phyloP scores from a whole-genome alignment of 2,329 filamentous ascomycete genomes.

The Colletotrichum tabaci region DNA sequence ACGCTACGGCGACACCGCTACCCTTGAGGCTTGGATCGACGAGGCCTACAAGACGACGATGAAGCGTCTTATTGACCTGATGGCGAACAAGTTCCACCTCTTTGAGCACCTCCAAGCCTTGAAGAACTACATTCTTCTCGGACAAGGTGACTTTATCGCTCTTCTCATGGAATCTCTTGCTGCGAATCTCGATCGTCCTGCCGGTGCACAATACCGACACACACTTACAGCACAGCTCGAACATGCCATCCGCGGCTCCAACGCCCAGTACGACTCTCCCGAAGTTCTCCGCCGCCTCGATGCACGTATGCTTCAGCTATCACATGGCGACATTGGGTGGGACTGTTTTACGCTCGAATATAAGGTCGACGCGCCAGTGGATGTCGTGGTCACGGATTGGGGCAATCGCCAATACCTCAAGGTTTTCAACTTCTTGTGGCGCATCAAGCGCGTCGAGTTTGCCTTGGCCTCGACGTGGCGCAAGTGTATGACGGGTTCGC shows the following conservation, averaged over 20 bases:
- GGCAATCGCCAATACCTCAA: constrained; percentile 97
- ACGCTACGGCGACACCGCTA: constrained; percentile 92
- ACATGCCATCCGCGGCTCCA: constrained; percentile 96
- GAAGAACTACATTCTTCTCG: constrained; percentile 94
- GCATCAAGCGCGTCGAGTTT: constrained; percentile 97
- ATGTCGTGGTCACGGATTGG: constrained; percentile 97
- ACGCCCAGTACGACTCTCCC: constrained; percentile 93
- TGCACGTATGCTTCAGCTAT: constrained; percentile 97
- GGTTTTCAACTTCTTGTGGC: constrained; percentile 99
- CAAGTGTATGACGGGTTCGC: constrained; percentile 93
- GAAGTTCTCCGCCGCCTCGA: constrained; percentile 94
- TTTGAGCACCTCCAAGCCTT: constrained; percentile 93
- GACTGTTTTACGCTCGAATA: constrained; percentile 99
- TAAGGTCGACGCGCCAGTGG: constrained; percentile 95
- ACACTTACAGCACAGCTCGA: constrained; percentile 98
- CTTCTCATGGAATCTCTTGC: constrained; percentile 97
- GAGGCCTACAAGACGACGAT: constrained; percentile 98
- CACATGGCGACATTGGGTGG: constrained; percentile 98
- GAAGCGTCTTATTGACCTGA: constrained; percentile 92
- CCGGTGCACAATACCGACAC: constrained; percentile 96
- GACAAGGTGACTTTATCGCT: constrained; percentile 97
- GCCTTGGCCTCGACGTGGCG: constrained; percentile 92
- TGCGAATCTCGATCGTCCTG: constrained; percentile 91
- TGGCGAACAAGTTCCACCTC: constrained; percentile 95
- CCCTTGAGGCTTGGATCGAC: constrained; percentile 92